phyloP scores from a whole-genome alignment of 805 yeast species.

The Ogataea polymorpha region DNA sequence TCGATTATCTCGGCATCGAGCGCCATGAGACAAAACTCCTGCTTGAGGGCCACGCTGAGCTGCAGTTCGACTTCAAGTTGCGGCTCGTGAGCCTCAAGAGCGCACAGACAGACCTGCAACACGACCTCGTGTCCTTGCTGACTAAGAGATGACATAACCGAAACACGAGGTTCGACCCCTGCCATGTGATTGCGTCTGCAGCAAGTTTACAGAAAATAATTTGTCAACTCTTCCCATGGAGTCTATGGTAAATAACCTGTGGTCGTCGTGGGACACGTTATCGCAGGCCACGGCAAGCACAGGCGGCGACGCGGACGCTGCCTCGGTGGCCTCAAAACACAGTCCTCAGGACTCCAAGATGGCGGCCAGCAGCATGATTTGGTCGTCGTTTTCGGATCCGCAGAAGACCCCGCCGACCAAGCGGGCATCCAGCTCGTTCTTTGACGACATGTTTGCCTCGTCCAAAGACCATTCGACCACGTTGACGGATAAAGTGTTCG shows the following conservation, averaged over 20 bases:
- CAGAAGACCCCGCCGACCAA: constrained; percentile 5
- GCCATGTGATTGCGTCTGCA: not conserved
- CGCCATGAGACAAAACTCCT: constrained; percentile 1
- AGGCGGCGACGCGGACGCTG: not conserved
- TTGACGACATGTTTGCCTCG: constrained; percentile 21
- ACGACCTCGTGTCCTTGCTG: constrained; percentile 23
- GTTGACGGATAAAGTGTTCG: constrained; percentile 69
- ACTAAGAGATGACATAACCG: constrained; percentile 7
- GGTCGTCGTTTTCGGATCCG: constrained; percentile 18
- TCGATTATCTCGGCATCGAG: constrained; percentile 22
- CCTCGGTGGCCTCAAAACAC: not conserved
- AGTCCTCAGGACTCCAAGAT: constrained; percentile 6
- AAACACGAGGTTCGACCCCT: too few species aligned
- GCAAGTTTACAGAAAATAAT: constrained; percentile 5
- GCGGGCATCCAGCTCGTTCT: constrained; percentile 15
- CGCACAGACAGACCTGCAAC: constrained; percentile 1
- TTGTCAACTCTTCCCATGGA: constrained; percentile 19
- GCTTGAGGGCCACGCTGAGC: constrained; percentile 8
- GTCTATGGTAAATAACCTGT: constrained; percentile 28
- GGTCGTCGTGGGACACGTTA: constrained; percentile 28
- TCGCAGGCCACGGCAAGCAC: constrained; percentile 12
- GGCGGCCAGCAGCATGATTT: constrained; percentile 11
- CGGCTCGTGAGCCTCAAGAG: constrained; percentile 22
- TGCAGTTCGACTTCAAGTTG: constrained; percentile 24
- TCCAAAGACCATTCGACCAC: constrained; percentile 14